Base-by-base conservation (phyloP, 306 rosid genomes). In the Gillenia trifoliata region DNA sequence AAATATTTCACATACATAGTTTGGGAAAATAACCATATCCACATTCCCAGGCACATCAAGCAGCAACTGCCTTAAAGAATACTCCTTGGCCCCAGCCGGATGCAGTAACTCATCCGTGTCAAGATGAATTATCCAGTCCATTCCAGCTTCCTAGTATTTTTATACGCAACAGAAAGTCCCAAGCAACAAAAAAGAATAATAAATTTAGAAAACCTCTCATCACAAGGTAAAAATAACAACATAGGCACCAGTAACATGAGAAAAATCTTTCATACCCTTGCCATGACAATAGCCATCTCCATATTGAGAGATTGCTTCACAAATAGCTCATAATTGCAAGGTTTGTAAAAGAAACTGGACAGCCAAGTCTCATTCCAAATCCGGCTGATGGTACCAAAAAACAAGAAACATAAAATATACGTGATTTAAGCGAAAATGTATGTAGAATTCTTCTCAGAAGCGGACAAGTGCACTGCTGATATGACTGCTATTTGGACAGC, bases 331-430 rank as follows among this genome's bases (percentile, higher is more conserved):
- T 92, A 92, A 84, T 94, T 94, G 90, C 99, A 94, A 43, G 98
- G 98, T 81, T 91, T 94, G 83, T 94, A 94, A 83, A 94, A 94
- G 95, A 94, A 94, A 82, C 94, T 80, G 17, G 98, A 81, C 69
- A 94, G 85, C 98, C 98, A 94, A 34, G 98, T 91, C 87, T 91
- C 98, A 22, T 94, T 94, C 98, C 98, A 91, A 75, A 94, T 94
- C 78, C 98, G 97, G 75, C 98, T 94, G 93, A 85, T 72, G 69
- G 75, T 68, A 85, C 61, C 80, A 68, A 45, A 74, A 69, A 77
- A 54, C 11, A 28, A 70, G 55, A 72, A 72, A 43, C 43, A 73
- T 5, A 36, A 15, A 23, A 71, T 12, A 38, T 13, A 36, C 59
- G 54, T 61, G 55, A 29, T 56, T 77, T 62, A 45, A 38, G 68